phyloP scores from a whole-genome alignment of 2,329 filamentous ascomycete genomes.

The Pseudopithomyces chartarum region DNA sequence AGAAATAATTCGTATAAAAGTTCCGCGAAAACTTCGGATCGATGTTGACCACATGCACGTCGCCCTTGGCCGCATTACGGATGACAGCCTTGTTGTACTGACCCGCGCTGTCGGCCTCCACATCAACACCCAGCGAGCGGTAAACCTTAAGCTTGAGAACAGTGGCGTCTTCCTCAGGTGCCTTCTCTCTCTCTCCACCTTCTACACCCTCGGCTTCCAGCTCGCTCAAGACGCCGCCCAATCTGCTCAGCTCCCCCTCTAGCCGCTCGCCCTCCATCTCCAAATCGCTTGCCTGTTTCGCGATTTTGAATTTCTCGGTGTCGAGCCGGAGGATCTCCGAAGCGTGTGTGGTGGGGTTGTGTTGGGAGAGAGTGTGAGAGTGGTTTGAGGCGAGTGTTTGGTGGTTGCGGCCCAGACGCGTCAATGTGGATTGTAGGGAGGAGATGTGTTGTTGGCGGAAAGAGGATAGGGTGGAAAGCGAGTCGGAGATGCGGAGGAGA shows the following conservation, averaged over 20 bases:
- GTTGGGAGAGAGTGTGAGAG: conserved; percentile 72
- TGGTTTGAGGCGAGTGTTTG: conserved; percentile 77
- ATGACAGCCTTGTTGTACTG: conserved; percentile 87
- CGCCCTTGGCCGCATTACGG: conserved; percentile 81
- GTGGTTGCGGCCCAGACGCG: conserved; percentile 74
- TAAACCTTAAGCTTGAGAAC: conserved; percentile 86
- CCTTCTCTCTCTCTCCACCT: conserved; percentile 63
- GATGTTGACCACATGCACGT: conserved; percentile 93
- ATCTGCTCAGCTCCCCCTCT: conserved; percentile 74
- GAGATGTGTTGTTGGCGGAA: conserved; percentile 76
- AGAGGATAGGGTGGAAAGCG: conserved; percentile 79
- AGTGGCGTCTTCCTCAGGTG: conserved; percentile 52
- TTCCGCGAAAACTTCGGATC: conserved; percentile 89
- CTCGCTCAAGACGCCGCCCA: conserved; percentile 77
- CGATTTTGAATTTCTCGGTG: conserved; percentile 90
- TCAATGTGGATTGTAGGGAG: conserved; percentile 40
- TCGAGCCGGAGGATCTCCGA: conserved; percentile 84
- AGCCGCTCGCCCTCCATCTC: conserved; percentile 97
- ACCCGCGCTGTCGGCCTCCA: conserved; percentile 78
- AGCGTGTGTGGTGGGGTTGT: conserved; percentile 81
- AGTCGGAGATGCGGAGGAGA: conserved; percentile 82
- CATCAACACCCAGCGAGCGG: conserved; percentile 85
- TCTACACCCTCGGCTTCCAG: conserved; percentile 87
- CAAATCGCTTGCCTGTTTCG: conserved; percentile 86
- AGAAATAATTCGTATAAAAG: conserved; percentile 96